Base-by-base conservation (phyloP, 345 rosid species). In the Salix suchowensis region DNA sequence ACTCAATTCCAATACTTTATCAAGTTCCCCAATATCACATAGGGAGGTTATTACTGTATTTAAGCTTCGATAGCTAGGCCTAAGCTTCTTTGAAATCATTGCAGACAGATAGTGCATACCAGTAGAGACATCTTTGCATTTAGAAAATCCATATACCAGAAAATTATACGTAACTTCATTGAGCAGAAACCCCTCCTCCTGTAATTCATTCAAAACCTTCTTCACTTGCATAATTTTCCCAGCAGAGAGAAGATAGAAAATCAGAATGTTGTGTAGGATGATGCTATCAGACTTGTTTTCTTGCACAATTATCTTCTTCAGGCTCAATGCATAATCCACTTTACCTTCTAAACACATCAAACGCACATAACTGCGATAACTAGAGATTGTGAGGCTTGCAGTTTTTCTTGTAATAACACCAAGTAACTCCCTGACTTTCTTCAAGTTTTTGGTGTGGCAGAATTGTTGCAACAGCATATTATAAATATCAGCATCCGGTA, bases 81-180 rank as follows among this genome's bases (percentile, higher is more conserved):
- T 83, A 78, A 84, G 76, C 69, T 87, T 93, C 78, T 77, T 65
- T 0, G 88, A 87, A 76, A 89, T 88, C 98, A 94, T 89, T n/a
- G 83, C 68, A 9, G 84, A 85, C 21, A 90, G 84, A 81, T 87
- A 88, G 34, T 64, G 75, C 74, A 81, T 60, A 77, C 89, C 80
- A 81, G 79, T 77, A 14, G 84, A 72, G 67, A 68, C 46, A 72
- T 91, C 90, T 76, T 82, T 84, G 70, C 83, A 78, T 28, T 69
- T 77, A 26, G 84, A 79, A 82, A 89, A 90, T 4, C 98, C 91
- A 36, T 86, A 68, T 15, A 90, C 79, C 65, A 93, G 92, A 86
- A 93, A 90, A 82, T 93, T 88, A 75, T 83, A 86, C 16, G 89
- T 87, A 1, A 78, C 86, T 80, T 93, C 91, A 67, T 90, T 85